Conservation (phyloP, 768 basidiomycete genomes). For the Kwoniella europaea region DNA sequence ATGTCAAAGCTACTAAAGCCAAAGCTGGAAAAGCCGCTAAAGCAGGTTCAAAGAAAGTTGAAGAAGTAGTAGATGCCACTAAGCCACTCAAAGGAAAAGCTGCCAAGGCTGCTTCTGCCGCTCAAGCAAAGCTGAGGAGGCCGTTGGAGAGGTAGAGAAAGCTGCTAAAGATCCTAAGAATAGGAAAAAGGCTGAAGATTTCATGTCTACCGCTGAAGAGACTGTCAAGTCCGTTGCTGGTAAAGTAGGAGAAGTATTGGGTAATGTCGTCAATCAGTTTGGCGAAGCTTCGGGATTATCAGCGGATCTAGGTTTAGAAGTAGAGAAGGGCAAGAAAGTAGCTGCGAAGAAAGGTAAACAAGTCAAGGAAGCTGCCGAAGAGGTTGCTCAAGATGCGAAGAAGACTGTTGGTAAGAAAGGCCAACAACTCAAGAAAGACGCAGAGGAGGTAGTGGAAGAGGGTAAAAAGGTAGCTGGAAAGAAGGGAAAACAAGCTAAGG, state of each 20-base stretch:
- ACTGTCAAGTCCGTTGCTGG: conserved; percentile 35
- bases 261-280: conserved; percentile 34
- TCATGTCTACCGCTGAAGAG: conserved; percentile 40
- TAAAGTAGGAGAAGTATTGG: conserved; percentile 35
- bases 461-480: conserved; percentile 27
- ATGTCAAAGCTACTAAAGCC: conserved; percentile 34
- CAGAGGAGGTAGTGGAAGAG: conserved; percentile 1
- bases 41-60: conserved; percentile 26
- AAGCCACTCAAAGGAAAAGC: conserved; percentile 36
- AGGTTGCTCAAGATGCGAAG: conserved; percentile 15
- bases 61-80: conserved; percentile 21
- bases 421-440: neutral
- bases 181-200: conserved; percentile 52
- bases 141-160: conserved; percentile 31
- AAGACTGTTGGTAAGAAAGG: conserved; percentile 8
- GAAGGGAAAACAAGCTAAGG: conserved; percentile 38
- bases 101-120: conserved; percentile 22
- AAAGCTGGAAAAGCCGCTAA: conserved; percentile 32
- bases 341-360: conserved; percentile 38
- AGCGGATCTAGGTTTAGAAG: conserved; percentile 30
- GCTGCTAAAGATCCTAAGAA: conserved; percentile 46
- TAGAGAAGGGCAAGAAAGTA: conserved; percentile 23
- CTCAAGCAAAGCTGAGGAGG: conserved; percentile 27
- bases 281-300: conserved; percentile 42
- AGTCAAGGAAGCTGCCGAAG: conserved; percentile 22